Conservation (phyloP, 352 stramenopile species). For the Phytophthora colocasiae region DNA sequence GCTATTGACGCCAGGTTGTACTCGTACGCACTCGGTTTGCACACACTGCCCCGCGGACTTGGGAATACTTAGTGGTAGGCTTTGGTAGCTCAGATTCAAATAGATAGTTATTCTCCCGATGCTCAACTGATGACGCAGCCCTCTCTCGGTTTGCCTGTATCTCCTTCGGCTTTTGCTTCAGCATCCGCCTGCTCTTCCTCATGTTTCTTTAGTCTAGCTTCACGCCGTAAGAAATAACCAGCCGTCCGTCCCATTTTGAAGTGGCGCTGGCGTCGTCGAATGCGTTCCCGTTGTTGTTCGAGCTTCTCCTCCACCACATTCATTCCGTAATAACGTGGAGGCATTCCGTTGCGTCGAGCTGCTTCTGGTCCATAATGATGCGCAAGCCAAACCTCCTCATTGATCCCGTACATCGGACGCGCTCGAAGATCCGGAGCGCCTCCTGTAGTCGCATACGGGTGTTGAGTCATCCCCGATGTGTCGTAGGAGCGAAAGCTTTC, state of each 20-base stretch:
- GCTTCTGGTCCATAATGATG: slow-evolving; percentile 81
- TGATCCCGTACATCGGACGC: slow-evolving; percentile 70
- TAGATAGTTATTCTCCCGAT: slow-evolving; percentile 35
- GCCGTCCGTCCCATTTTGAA: slow-evolving; percentile 73
- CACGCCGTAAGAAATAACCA: slow-evolving; percentile 79
- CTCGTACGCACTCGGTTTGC: slow-evolving; percentile 62
- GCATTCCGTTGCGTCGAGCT: slow-evolving; percentile 52
- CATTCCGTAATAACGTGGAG: slow-evolving; percentile 73
- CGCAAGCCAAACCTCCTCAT: slow-evolving; percentile 86
- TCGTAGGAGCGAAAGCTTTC: slow-evolving; percentile 54
- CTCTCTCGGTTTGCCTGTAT: slow-evolving; percentile 14
- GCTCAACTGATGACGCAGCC: slow-evolving; percentile 42
- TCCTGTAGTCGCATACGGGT: slow-evolving; percentile 62
- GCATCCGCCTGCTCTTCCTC: slow-evolving; percentile 54
- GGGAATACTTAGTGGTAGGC: slow-evolving; percentile 2
- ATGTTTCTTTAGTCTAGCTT: slow-evolving; percentile 63
- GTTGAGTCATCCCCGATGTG: slow-evolving; percentile 49
- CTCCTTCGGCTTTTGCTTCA: slow-evolving; percentile 13
- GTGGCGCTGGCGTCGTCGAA: slow-evolving; percentile 67
- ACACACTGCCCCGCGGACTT: slow-evolving; percentile 40
- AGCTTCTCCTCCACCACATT: slow-evolving; percentile 77
- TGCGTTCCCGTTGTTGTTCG: slow-evolving; percentile 69
- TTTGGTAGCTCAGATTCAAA: slow-evolving; percentile 27
- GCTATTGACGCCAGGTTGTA: slow-evolving; percentile 68
- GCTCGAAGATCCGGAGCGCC: slow-evolving; percentile 36